Evolutionary conservation across 2,329 filamentous ascomycete species (phyloP), one percentile per base, ranked within the genome.

Genomic region (Sporothrix sp.): DNA sequence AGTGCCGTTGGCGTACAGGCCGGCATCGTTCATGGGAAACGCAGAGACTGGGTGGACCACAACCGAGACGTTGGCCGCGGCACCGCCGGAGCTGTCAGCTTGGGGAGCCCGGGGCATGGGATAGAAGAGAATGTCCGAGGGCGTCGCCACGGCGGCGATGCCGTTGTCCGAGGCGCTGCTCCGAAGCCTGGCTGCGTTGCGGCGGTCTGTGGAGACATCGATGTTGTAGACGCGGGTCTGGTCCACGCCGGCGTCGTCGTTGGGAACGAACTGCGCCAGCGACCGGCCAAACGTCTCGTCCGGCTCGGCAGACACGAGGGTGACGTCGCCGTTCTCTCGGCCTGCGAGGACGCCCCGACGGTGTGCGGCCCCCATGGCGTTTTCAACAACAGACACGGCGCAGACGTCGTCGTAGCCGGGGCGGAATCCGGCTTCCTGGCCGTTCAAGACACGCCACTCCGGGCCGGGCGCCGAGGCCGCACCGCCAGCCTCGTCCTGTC

Each of bases 201-300:
- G 25, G n/a, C 27, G 10, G n/a, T 30, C 20, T 2, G 45, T 25
- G 10, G 52, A 28, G 18, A 55, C 42, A 50, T 71, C 68, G 9
- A 69, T 35, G 3, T 64, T 62, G 44, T 63, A 66, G 27, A 71
- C 62, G 13, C 52, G 53, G 32, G 49, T 38, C 32, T 51, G 50
- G 37, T 37, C 88, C 88, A 16, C 88, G 88, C 62, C 9, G 10
- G 28, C 16, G 23, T 18, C 23, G 3, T 88, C 86, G 40, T 78
- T 75, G 32, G 76, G 69, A 57, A 86, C 74, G 61, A 55, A 56
- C 6, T 28, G 43, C 3, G 53, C 48, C 28, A 56, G 37, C 6
- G 16, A 2, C 4, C n/a, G 40, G 14, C 55, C 53, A 49, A 56
- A 56, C 7, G 40, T 16, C 13, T 50, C 56, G 30, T 64, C 61